These are phyloP conservation scores for Suillus occidentalis DNA, from an alignment of 768 basidiomycete species.

Conservation along the genomic window DNA sequence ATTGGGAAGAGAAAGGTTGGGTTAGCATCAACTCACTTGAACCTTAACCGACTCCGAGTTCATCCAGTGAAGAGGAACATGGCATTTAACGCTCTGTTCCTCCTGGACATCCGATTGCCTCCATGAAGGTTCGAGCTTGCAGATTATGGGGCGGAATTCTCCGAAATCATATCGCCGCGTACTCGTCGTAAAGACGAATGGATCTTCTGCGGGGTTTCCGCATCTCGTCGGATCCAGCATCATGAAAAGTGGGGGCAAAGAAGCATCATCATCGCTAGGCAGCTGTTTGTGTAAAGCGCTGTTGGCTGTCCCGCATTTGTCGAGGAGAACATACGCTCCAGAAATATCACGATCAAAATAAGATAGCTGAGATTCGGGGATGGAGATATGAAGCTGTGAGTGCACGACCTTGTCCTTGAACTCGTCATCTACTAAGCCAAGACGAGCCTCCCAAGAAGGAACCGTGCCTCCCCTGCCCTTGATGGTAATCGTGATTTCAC, in stretches of 20 bases:
- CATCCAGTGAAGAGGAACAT: conserved; percentile 69
- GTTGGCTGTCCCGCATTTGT: conserved; percentile 89
- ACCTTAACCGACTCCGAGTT: conserved; percentile 47
- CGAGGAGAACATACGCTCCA: conserved; percentile 75
- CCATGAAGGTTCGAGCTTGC: conserved; percentile 75
- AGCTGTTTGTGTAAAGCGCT: conserved; percentile 74
- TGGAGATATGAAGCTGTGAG: conserved; percentile 63
- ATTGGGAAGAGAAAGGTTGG: neutral
- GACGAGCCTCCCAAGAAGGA: conserved; percentile 80
- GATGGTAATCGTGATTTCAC: conserved; percentile 59
- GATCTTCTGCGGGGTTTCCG: conserved; percentile 73
- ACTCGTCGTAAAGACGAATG: conserved; percentile 81
- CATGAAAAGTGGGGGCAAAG: conserved; percentile 64
- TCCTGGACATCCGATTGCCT: conserved; percentile 60
- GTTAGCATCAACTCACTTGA: conserved; percentile 42
- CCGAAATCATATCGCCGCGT: conserved; percentile 80
- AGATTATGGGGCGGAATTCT: conserved; percentile 75
- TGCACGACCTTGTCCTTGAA: conserved; percentile 69
- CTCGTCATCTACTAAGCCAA: conserved; percentile 68
- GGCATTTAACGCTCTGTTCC: conserved; percentile 51
- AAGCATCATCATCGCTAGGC: conserved; percentile 39
- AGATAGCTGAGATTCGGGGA: conserved; percentile 44
- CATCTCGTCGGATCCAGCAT: conserved; percentile 85
- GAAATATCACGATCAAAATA: conserved; percentile 78
- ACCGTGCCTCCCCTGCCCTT: conserved; percentile 61